These are phyloP conservation scores for Aspergillus phoenicis DNA, from an alignment of 2,329 filamentous ascomycete genomes.

Conservation along the genomic window DNA sequence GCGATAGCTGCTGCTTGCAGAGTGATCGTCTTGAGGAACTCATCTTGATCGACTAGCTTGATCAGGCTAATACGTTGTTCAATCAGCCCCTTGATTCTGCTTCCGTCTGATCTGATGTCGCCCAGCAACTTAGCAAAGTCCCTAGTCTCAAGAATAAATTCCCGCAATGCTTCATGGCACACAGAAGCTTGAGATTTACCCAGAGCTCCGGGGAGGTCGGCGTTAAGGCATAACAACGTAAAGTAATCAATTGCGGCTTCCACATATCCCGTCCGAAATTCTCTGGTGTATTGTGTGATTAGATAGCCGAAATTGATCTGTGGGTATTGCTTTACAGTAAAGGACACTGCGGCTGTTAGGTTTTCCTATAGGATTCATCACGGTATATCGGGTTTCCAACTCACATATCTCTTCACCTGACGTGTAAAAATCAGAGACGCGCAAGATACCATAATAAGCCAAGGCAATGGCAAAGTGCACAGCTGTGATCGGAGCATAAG, in stretches of 20 bases:
- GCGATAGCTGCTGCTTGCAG: slow-evolving; percentile 88
- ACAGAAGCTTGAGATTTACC: slow-evolving; percentile 77
- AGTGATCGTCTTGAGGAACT: slow-evolving; percentile 90
- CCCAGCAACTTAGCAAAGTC: slow-evolving; percentile 94
- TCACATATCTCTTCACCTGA: slow-evolving; percentile 69
- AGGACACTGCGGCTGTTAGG: slow-evolving; percentile 52
- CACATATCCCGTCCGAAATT: slow-evolving; percentile 89
- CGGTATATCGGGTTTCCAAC: slow-evolving; percentile 30
- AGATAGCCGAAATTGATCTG: slow-evolving; percentile 95
- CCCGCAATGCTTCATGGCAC: slow-evolving; percentile 89
- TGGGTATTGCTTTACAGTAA: slow-evolving; percentile 56
- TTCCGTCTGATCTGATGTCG: slow-evolving; percentile 84
- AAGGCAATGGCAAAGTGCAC: slow-evolving; percentile 93
- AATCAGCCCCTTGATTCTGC: slow-evolving; percentile 81
- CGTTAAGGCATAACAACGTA: slow-evolving; percentile 85
- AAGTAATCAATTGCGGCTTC: slow-evolving; percentile 93
- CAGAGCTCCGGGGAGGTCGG: slow-evolving; percentile 72
- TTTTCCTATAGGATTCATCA: slow-evolving; percentile 5
- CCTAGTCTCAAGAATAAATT: slow-evolving; percentile 92
- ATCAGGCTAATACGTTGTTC: slow-evolving; percentile 83
- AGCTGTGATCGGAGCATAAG: slow-evolving; percentile 87
- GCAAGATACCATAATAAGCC: slow-evolving; percentile 84
- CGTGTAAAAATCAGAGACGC: slow-evolving; percentile 78
- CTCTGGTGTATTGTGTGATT: slow-evolving; percentile 90
- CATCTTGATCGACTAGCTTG: slow-evolving; percentile 73